Percentiles rank a stretch among this genome's conserved stretches.
These are phyloP conservation scores for Nannochloris sp. DNA, from an alignment of 139 green algal genomes.

Conservation along the genomic window DNA sequence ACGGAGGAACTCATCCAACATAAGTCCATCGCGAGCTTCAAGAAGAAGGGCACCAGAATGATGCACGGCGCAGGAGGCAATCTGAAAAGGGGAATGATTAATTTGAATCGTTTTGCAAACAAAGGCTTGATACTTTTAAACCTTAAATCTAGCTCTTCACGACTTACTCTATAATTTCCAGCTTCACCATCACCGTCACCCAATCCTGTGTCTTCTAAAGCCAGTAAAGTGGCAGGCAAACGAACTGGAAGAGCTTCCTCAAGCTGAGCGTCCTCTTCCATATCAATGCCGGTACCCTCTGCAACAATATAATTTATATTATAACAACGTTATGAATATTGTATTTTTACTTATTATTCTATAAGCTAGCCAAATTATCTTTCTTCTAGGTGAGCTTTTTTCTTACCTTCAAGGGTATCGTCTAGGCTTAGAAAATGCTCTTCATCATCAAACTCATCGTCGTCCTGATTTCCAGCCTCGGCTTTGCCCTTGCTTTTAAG, in stretches of 20 bases:
- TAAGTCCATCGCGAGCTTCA: constrained; percentile 44
- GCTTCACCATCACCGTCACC: constrained; percentile 22
- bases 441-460: constrained; percentile 40
- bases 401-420: constrained; percentile 24
- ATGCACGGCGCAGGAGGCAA: constrained; percentile 60
- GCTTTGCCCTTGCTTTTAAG: not conserved
- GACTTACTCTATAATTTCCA: constrained; percentile 42
- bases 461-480: not conserved
- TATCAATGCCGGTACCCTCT: constrained; percentile 42
- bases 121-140: not conserved
- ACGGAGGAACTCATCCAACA: constrained; percentile 47
- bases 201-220: constrained; percentile 44
- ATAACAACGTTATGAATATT: not conserved
- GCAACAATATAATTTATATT: not conserved
- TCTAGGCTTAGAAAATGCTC: constrained; percentile 51
- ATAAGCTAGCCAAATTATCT: not conserved
- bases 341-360: not conserved
- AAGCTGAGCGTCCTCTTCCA: constrained; percentile 37
- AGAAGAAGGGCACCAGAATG: constrained; percentile 72
- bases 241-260: constrained; percentile 1
- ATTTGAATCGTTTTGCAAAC: not conserved
- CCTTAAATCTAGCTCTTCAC: not conserved
- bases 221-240: constrained; percentile 50
- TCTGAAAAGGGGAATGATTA: constrained; percentile 26
- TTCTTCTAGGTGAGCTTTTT: no score